Evolutionary conservation across 495 filamentous ascomycete species (phyloP).

Genomic region (Penicillium fimorum): DNA sequence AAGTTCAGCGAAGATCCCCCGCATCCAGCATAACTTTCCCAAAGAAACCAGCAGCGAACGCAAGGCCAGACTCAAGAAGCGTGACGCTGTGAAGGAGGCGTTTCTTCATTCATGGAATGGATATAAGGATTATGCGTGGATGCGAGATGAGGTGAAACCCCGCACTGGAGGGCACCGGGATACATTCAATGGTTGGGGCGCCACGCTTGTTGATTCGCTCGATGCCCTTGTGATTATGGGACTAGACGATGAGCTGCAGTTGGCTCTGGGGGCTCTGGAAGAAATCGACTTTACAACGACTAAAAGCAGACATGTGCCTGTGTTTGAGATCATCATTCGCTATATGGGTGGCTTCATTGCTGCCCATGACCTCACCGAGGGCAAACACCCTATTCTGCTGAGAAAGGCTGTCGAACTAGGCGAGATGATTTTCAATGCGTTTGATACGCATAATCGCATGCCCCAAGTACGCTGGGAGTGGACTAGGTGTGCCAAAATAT

Average conservation of each 20-base stretch:
- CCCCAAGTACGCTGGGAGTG: constrained; percentile 62
- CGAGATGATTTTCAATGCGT: constrained; percentile 83
- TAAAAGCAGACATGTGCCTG: constrained; percentile 57
- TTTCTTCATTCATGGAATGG: constrained; percentile 73
- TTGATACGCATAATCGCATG: constrained; percentile 96
- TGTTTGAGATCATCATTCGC: constrained; percentile 87
- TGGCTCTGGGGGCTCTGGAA: constrained; percentile 53
- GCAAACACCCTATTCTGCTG: constrained; percentile 64
- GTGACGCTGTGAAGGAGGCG: constrained; percentile 60
- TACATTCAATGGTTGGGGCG: constrained; percentile 63
- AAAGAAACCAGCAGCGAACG: constrained; percentile 39
- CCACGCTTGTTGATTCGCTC: constrained; percentile 58
- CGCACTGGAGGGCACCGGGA: constrained; percentile 52
- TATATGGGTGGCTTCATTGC: constrained; percentile 82
- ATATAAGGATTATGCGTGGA: constrained; percentile 76
- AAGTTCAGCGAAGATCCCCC: constrained; percentile 43
- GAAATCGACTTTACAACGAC: constrained; percentile 56
- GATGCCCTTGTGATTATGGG: constrained; percentile 66
- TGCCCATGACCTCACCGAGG: constrained; percentile 76
- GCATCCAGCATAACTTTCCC: constrained; percentile 53
- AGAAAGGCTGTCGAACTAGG: constrained; percentile 84
- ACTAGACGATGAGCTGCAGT: constrained; percentile 57
- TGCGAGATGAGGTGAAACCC: constrained; percentile 74
- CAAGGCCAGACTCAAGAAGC: constrained; percentile 42
- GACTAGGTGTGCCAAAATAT: constrained; percentile 32